phyloP scores from a whole-genome alignment of 768 basidiomycete species.

The Phlebiopsis flavidoalba region DNA sequence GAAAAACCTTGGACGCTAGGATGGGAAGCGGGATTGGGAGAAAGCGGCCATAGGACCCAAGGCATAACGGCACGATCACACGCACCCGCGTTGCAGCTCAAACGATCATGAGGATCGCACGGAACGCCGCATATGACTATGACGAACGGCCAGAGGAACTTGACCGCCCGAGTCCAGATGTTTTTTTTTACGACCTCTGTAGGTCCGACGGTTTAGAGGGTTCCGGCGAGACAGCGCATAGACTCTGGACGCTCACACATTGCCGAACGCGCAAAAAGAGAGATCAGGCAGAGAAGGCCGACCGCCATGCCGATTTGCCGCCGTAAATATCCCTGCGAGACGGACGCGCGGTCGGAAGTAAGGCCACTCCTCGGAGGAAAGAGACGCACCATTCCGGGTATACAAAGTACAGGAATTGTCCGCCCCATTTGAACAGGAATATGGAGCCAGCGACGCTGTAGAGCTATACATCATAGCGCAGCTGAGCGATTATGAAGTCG shows the following conservation, averaged over 20 bases:
- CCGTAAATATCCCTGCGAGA: slow-evolving; percentile 62
- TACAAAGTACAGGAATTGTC: slow-evolving; percentile 56
- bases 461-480: slow-evolving; percentile 30
- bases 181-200: slow-evolving; percentile 70
- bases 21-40: background rate
- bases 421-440: slow-evolving; percentile 55
- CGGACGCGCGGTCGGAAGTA: background rate
- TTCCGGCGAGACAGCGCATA: slow-evolving; percentile 14
- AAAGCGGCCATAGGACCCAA: slow-evolving; percentile 3
- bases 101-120: slow-evolving; percentile 72
- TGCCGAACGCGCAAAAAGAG: slow-evolving; percentile 56
- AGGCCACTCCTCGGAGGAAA: background rate
- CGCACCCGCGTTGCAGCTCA: slow-evolving; percentile 64
- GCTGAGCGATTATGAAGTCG: slow-evolving; percentile 3
- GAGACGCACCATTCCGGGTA: slow-evolving; percentile 56
- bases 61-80: slow-evolving; percentile 24
- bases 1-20: background rate
- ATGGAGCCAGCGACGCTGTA: slow-evolving; percentile 67
- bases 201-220: slow-evolving; percentile 6
- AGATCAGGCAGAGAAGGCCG: slow-evolving; percentile 45
- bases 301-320: slow-evolving; percentile 55
- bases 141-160: slow-evolving; percentile 67
- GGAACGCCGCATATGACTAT: slow-evolving; percentile 59
- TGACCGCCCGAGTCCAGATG: slow-evolving; percentile 58
- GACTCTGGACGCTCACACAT: slow-evolving; percentile 42